Base-by-base conservation (phyloP, 164 flowering plant species). In the Cinnamomum chago region DNA sequence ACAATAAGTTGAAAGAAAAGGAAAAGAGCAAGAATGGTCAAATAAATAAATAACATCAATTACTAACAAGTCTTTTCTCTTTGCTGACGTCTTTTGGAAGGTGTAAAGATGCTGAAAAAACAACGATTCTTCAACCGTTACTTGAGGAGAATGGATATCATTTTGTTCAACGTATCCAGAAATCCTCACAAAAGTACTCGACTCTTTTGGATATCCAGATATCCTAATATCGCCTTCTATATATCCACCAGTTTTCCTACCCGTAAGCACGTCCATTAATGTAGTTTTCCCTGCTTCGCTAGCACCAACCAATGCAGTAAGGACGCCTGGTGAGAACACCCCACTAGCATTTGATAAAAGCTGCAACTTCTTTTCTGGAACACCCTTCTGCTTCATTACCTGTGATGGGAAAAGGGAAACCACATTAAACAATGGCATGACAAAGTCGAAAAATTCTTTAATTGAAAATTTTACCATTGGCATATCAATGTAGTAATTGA, bases 281-380 rank as follows among this genome's bases (percentile, higher is more conserved):
- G 98, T 94, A 2, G 98, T 94, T 81, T 94, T 94, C 18, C 98
- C 98, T 0, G 98, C 97, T 47, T 97, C 98, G 85, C 97, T 95
- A 66, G 95, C 81, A n/a, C 98, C 97, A 73, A 95, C 93, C 79
- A 95, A 84, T 75, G 97, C 98, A 33, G 98, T 95, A 73, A 95
- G 97, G 76, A 90, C 94, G 77, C 98, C 98, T 4, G 98, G 98
- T 24, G 93, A 86, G 82, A 95, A 95, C 18, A 87, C 91, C 24
- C 98, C 98, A 68, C 95, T 90, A 33, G 92, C 97, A 62, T 80
- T 73, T 66, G 88, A 88, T 82, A 95, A 77, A 52, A 95, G 93
- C 62, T 95, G 97, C 85, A 95, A 73, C 79, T 71, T 93, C 72
- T 69, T 88, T 71, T 90, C 93, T 52, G 86, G 80, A 75, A 88